Conservation (phyloP, 139 green algal genomes). For the Coccomyxa sp. region DNA sequence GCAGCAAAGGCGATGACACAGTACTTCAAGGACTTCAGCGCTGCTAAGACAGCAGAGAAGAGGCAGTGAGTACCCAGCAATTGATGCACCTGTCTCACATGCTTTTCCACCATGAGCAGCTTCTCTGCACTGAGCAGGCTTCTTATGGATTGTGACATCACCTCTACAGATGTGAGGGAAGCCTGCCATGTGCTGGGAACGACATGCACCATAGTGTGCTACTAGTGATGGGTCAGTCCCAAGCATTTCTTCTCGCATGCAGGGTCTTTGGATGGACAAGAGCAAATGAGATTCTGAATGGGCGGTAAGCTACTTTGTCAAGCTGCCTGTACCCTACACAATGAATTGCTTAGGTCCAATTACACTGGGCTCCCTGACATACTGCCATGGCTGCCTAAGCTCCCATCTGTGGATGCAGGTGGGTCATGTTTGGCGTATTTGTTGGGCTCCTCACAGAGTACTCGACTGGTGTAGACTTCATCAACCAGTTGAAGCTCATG, state of each 20-base stretch:
- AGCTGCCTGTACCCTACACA: too few species aligned
- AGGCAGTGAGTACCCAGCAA: conserved; percentile 30
- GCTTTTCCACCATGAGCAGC: not conserved
- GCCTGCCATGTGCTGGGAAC: not conserved
- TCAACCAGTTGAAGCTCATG: conserved; percentile 82
- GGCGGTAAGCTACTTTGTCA: too few species aligned
- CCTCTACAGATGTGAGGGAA: not conserved
- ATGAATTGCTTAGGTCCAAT: too few species aligned
- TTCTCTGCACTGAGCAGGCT: not conserved
- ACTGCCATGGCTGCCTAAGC: too few species aligned
- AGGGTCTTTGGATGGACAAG: conserved; percentile 89
- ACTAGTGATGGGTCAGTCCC: not conserved
- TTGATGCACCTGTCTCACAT: not conserved
- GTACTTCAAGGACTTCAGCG: conserved; percentile 78
- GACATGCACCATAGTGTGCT: not conserved
- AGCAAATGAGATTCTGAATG: conserved; percentile 92
- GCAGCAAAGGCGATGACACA: conserved; percentile 87
- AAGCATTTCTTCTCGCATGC: conserved; percentile 2
- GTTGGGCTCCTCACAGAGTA: conserved; percentile 96
- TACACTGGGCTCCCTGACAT: too few species aligned
- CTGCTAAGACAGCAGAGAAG: conserved; percentile 30
- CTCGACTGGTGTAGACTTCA: conserved; percentile 89
- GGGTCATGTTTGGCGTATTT: conserved; percentile 94
- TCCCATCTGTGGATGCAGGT: too few species aligned
- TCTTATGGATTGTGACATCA: not conserved